phyloP scores from a whole-genome alignment of 371 early-diverging fungal genomes.

The Syncephalis plumigaleata region DNA sequence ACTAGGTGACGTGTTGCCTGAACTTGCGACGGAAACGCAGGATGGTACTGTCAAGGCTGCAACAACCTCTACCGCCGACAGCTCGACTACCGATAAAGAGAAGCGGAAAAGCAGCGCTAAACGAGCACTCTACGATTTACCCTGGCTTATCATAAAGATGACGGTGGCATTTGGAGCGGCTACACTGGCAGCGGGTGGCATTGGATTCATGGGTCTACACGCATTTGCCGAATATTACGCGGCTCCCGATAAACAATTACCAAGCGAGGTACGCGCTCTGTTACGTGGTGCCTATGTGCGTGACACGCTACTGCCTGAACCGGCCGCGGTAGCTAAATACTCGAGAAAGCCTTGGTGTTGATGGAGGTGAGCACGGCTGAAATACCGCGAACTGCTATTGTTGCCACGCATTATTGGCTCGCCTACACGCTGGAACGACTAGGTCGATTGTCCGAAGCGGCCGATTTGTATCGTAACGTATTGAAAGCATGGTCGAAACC shows the following conservation, averaged over 20 bases:
- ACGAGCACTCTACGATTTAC: not conserved
- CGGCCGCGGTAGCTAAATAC: not conserved
- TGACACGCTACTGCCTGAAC: not conserved
- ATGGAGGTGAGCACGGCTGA: too few species aligned
- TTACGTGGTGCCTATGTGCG: not conserved
- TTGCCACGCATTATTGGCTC: not conserved
- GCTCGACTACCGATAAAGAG: too few species aligned
- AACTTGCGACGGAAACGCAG: too few species aligned
- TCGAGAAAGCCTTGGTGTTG: too few species aligned
- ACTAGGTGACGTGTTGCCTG: too few species aligned
- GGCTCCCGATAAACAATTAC: not conserved
- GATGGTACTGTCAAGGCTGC: too few species aligned
- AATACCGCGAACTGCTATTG: too few species aligned
- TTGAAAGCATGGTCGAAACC: not conserved
- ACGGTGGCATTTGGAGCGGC: not conserved
- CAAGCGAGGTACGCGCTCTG: not conserved
- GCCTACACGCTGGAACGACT: not conserved
- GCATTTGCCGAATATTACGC: not conserved
- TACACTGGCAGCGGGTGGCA: not conserved
- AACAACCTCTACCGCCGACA: too few species aligned
- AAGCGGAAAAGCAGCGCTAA: not conserved
- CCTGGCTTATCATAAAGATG: not conserved
- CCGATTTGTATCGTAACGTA: not conserved
- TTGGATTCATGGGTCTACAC: not conserved
- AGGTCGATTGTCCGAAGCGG: constrained; percentile 1